phyloP scores from a whole-genome alignment of 306 rosid species.

The Comarum palustre region DNA sequence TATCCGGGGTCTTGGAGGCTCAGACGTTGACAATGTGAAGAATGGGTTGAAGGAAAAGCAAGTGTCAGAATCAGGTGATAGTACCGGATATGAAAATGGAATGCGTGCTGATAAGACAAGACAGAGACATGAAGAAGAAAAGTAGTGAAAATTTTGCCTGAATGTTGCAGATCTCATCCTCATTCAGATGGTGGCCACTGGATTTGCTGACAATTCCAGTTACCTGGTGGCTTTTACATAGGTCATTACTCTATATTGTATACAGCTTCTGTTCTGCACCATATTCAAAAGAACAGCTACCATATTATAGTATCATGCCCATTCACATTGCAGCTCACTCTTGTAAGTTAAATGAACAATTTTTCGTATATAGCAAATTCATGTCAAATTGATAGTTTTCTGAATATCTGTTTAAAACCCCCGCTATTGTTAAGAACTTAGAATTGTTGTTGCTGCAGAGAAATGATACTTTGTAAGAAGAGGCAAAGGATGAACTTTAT shows the following conservation, averaged over 20 bases:
- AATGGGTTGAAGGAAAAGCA: constrained; percentile 40
- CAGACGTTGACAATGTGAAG: constrained; percentile 32
- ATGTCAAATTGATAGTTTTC: background rate
- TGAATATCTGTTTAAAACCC: background rate
- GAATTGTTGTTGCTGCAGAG: background rate
- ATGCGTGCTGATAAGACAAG: constrained; percentile 28
- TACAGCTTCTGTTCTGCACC: constrained; percentile 29
- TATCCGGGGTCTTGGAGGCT: constrained; percentile 37
- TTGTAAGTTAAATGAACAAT: background rate
- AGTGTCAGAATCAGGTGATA: constrained; percentile 30
- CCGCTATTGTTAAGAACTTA: background rate
- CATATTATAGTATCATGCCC: constrained; percentile 2
- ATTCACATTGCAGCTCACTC: background rate
- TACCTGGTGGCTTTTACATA: constrained; percentile 19
- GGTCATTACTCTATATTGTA: constrained; percentile 20
- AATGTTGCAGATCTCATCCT: constrained; percentile 30
- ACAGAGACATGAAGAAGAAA: constrained; percentile 32
- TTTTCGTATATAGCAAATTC: background rate
- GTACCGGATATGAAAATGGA: constrained; percentile 28
- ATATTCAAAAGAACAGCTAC: constrained; percentile 20
- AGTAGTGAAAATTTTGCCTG: constrained; percentile 25
- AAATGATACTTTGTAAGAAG: background rate
- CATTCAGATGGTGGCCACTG: constrained; percentile 39
- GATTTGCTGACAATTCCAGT: constrained; percentile 27
- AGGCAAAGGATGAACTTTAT: background rate